Evolutionary conservation across 2,329 filamentous ascomycete species (phyloP).

Genomic region (Neonectria coccinea): DNA sequence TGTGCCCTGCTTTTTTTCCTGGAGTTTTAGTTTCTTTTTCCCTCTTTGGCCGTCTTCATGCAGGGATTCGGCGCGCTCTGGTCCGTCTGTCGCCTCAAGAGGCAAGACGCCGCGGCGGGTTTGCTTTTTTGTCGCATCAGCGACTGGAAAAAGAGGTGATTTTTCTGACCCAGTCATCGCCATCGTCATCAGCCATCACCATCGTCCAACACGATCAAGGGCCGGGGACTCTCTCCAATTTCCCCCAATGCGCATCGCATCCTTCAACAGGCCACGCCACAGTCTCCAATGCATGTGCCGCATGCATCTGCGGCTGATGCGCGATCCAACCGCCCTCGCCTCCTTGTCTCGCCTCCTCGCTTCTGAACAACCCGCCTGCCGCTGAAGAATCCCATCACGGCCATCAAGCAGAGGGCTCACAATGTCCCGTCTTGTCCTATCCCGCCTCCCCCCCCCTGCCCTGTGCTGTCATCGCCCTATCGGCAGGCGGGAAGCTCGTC

Average conservation of each 20-base stretch:
- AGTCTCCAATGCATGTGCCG: conserved; percentile 34
- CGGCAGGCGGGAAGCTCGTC: conserved; percentile 4
- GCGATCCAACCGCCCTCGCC: conserved; percentile 6
- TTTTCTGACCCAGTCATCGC: conserved; percentile 3
- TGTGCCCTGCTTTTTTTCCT: conserved; percentile 8
- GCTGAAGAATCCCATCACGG: conserved; percentile 9
- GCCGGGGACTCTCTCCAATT: background rate
- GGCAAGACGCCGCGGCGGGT: conserved; percentile 18
- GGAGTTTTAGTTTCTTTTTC: conserved; percentile 2
- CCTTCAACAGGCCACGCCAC: conserved; percentile 33
- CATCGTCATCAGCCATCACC: background rate
- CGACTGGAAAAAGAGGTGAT: conserved; percentile 34
- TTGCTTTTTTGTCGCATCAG: conserved; percentile 44
- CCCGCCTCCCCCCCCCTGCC: conserved; percentile 10
- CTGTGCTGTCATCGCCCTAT: conserved; percentile 7
- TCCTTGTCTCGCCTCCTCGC: background rate
- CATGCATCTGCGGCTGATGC: conserved; percentile 26
- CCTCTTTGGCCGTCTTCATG: background rate
- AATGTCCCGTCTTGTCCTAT: conserved; percentile 13
- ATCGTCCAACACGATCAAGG: background rate
- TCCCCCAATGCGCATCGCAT: background rate
- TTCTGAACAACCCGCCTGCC: conserved; percentile 11
- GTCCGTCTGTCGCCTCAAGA: conserved; percentile 17
- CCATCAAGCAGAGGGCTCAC: conserved; percentile 10
- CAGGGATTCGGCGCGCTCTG: conserved; percentile 9